Evolutionary conservation across 129 eudicot species (phyloP).

Genomic region (Helianthus tuberosus): DNA sequence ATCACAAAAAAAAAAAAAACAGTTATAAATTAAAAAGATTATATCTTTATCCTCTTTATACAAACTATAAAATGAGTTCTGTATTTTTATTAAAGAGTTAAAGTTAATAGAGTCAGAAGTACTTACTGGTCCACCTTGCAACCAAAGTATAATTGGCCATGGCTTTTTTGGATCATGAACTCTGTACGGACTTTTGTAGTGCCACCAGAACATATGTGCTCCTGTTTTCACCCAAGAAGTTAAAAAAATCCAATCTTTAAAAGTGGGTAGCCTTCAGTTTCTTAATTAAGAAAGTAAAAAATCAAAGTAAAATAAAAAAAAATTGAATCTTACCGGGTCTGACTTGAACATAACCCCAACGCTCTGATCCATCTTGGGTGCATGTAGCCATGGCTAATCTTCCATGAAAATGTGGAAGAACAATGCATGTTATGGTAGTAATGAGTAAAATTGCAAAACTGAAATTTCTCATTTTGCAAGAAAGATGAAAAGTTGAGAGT

Average conservation of each 20-base stretch:
- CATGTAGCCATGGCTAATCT: constrained; percentile 36
- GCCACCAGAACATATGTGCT: constrained; percentile 73
- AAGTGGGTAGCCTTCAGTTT: constrained; percentile 1
- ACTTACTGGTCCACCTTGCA: constrained; percentile 77
- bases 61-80: background rate
- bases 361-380: constrained; percentile 49
- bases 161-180: constrained; percentile 52
- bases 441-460: constrained; percentile 14
- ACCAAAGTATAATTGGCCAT: constrained; percentile 63
- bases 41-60: background rate
- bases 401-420: constrained; percentile 32
- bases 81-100: background rate
- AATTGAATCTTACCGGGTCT: constrained; percentile 45
- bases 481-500: background rate
- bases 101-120: background rate
- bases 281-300: background rate
- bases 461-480: constrained; percentile 24
- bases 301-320: background rate
- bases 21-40: background rate
- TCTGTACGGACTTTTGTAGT: constrained; percentile 55
- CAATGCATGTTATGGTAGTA: constrained; percentile 18
- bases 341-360: constrained; percentile 60
- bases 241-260: constrained; percentile 22
- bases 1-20: background rate
- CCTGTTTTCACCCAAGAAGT: constrained; percentile 36